Evolutionary conservation across 305 asterid species (phyloP).

Genomic region (Fraxinus platypoda): DNA sequence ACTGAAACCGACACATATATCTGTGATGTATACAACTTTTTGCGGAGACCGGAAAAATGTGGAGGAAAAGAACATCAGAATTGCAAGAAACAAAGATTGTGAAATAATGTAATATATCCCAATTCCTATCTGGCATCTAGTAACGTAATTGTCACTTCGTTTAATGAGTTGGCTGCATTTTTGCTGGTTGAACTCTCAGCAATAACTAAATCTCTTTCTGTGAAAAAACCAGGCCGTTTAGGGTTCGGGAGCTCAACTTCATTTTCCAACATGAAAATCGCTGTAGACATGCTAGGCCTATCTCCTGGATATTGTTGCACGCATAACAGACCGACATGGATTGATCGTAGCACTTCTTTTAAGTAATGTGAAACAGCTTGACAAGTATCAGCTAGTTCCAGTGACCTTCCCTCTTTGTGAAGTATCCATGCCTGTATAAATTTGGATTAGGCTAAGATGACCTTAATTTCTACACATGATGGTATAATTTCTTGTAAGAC

Average conservation of each 20-base stretch:
- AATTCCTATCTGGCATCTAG: background rate
- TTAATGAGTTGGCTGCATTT: background rate
- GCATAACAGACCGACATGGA: slow-evolving; percentile 45
- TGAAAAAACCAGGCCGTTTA: background rate
- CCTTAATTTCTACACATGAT: background rate
- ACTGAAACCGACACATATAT: background rate
- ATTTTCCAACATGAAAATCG: background rate
- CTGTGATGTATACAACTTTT: background rate
- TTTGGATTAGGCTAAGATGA: background rate
- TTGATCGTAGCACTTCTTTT: slow-evolving; percentile 29
- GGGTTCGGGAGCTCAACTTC: background rate
- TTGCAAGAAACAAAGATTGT: background rate
- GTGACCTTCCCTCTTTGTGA: slow-evolving; percentile 29
- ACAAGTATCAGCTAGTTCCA: slow-evolving; percentile 32
- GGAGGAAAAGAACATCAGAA: background rate
- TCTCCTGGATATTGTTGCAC: slow-evolving; percentile 43
- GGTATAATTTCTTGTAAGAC: background rate
- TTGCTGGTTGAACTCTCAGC: background rate
- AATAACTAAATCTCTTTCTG: background rate
- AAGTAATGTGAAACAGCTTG: slow-evolving; percentile 10
- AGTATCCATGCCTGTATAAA: slow-evolving; percentile 28
- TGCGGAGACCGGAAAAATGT: background rate
- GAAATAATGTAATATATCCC: background rate
- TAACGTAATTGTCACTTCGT: background rate
- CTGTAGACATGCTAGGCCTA: slow-evolving; percentile 29